Percentiles rank a stretch among this genome's conserved stretches.
Conservation (phyloP, 2,329 filamentous ascomycete genomes). For the Penicillium psychrosexuale region DNA sequence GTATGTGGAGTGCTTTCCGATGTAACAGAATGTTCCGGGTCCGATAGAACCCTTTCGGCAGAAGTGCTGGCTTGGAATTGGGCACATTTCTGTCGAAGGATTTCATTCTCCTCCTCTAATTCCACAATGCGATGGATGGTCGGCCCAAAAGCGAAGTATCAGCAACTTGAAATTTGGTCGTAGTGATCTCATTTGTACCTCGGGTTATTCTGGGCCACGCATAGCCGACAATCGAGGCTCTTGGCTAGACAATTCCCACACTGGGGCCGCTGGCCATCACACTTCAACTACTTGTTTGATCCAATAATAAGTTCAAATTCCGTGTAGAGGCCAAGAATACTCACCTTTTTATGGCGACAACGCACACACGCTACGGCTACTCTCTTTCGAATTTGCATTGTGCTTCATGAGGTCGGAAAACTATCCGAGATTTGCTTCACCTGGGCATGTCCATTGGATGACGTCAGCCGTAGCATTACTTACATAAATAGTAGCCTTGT, state of each 20-base stretch:
- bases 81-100: constrained; percentile 18
- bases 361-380: constrained; percentile 36
- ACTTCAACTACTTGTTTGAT: constrained; percentile 45
- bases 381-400: constrained; percentile 20
- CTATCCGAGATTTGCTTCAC: constrained; percentile 4
- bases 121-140: constrained; percentile 28
- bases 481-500: not conserved
- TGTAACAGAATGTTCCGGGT: constrained; percentile 5
- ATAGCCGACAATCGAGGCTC: constrained; percentile 45
- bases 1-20: constrained; percentile 5
- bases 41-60: constrained; percentile 1
- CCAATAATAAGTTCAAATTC: not conserved
- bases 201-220: constrained; percentile 32
- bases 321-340: not conserved
- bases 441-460: not conserved
- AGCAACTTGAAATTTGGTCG: not conserved
- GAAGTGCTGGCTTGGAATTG: not conserved
- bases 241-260: constrained; percentile 50
- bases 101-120: constrained; percentile 25
- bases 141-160: constrained; percentile 13
- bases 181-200: constrained; percentile 12
- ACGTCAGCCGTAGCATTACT: not conserved
- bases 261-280: constrained; percentile 45
- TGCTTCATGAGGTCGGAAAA: constrained; percentile 4
- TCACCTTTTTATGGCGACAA: constrained; percentile 38